Conservation (phyloP, 495 filamentous ascomycete genomes). For the Lasiosphaeris hirsuta region DNA sequence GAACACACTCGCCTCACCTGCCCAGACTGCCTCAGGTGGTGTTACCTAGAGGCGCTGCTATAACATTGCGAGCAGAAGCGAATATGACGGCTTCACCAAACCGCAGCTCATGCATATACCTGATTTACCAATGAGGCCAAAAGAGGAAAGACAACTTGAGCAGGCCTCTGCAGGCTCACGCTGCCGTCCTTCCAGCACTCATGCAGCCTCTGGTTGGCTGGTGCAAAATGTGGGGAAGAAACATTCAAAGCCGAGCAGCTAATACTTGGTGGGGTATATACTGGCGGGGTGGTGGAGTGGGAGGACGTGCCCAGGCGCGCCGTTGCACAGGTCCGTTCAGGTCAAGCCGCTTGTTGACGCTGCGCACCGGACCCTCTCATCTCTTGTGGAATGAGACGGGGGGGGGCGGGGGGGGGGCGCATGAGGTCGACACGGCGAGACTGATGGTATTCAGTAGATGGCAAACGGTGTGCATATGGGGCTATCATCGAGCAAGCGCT, state of each 20-base stretch:
- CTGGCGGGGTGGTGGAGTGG: background rate
- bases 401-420: too few species aligned
- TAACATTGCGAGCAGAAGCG: constrained; percentile 7
- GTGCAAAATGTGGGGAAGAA: constrained; percentile 23
- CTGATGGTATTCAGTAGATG: too few species aligned
- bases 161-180: constrained; percentile 21
- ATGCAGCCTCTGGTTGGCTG: constrained; percentile 25
- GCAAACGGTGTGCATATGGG: too few species aligned
- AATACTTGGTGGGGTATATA: constrained; percentile 2
- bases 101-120: background rate
- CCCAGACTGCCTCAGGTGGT: background rate
- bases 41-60: background rate
- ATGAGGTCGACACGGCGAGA: too few species aligned
- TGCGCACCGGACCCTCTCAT: background rate
- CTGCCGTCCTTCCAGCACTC: constrained; percentile 28
- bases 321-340: constrained; percentile 5
- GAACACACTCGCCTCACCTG: background rate
- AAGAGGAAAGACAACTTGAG: constrained; percentile 9
- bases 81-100: constrained; percentile 4
- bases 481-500: background rate
- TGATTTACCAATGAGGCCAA: background rate
- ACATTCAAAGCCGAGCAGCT: constrained; percentile 3
- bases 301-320: background rate
- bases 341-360: too few species aligned
- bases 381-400: background rate